Conservation (phyloP, 371 early-diverging fungal species). For the Syncephalastrum monosporum region DNA sequence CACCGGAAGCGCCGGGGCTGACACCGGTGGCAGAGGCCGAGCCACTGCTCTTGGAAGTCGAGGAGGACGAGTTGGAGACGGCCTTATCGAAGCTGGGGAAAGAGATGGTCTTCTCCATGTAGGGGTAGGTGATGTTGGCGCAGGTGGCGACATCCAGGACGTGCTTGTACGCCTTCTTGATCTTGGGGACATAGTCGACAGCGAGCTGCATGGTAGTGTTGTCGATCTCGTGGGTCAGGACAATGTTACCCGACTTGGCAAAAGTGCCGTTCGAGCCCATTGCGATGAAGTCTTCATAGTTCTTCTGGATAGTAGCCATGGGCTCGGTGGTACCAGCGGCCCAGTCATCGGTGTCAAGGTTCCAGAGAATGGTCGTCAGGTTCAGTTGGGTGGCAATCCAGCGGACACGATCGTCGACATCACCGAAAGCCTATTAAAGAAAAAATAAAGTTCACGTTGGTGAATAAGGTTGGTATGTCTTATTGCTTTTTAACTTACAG, state of each 20-base stretch:
- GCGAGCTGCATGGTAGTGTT: slow-evolving; percentile 53
- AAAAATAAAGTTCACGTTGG: slow-evolving; percentile 11
- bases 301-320: slow-evolving; percentile 28
- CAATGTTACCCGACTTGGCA: slow-evolving; percentile 39
- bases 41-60: background rate
- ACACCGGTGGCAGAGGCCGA: slow-evolving; percentile 10
- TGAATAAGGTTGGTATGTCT: slow-evolving; percentile 10
- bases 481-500: slow-evolving; percentile 26
- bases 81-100: slow-evolving; percentile 22
- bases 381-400: slow-evolving; percentile 56
- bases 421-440: slow-evolving; percentile 48
- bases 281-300: slow-evolving; percentile 37
- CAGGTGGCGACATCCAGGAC: slow-evolving; percentile 54
- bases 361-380: slow-evolving; percentile 52
- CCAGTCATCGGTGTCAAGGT: slow-evolving; percentile 59
- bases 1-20: slow-evolving; percentile 11
- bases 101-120: slow-evolving; percentile 39
- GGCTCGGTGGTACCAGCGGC: slow-evolving; percentile 47
- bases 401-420: slow-evolving; percentile 69
- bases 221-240: slow-evolving; percentile 55
- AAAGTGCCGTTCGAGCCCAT: slow-evolving; percentile 53
- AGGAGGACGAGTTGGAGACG: slow-evolving; percentile 13
- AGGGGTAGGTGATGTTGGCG: slow-evolving; percentile 54
- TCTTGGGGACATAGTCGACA: slow-evolving; percentile 45
- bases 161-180: slow-evolving; percentile 44